Base-by-base conservation (phyloP, 2,329 filamentous ascomycete species). In the Colletotrichum magnum region DNA sequence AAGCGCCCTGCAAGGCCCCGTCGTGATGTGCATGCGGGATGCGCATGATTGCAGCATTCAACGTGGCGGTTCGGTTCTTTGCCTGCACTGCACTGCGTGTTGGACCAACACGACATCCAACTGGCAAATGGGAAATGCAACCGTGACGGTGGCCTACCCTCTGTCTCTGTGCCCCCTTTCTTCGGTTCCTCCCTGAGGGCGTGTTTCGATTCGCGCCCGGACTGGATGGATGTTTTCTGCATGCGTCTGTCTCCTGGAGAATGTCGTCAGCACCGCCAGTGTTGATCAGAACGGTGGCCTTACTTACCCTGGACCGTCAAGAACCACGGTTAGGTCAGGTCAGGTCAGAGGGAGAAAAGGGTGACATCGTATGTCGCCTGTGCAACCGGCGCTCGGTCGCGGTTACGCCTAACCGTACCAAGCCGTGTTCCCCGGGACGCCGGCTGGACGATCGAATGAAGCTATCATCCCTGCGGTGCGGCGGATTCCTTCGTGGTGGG, bases 391-490 rank as follows among this genome's bases (percentile, higher is more conserved):
- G 52, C 39, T 50, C 53, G 26, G 36, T 24, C 36, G 26, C 36
- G 47, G 36, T 28, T 39, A 47, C 60, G 65, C 21, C 39, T 58
- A 28, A 50, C 45, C 45, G 53, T 53, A 54, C 18, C 65, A 65
- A 54, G 58, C 59, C 59, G 65, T 51, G 61, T 58, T 68, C 60
- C 65, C 65, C 60, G 65, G 54, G 41, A 52, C 41, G 41, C 61
- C 53, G 59, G 65, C 39, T 41, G 53, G 47, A 39, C 12, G 60
- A 41, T 59, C 32, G n/a, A 41, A 28, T 28, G 54, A 67, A 66
- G 66, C 57, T 57, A 47, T 59, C 47, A 59, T 57, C 63, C 63
- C 63, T 69, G 60, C 61, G 50, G 47, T 41, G 7, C 32, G 32
- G 32, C 32, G 32, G 7, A 10, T 36, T 36, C 32, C 32, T 10